Percentiles rank a stretch among this genome's conserved stretches.
Conservation (phyloP, 2,329 filamentous ascomycete species). For the Phialemoniopsis sp. region DNA sequence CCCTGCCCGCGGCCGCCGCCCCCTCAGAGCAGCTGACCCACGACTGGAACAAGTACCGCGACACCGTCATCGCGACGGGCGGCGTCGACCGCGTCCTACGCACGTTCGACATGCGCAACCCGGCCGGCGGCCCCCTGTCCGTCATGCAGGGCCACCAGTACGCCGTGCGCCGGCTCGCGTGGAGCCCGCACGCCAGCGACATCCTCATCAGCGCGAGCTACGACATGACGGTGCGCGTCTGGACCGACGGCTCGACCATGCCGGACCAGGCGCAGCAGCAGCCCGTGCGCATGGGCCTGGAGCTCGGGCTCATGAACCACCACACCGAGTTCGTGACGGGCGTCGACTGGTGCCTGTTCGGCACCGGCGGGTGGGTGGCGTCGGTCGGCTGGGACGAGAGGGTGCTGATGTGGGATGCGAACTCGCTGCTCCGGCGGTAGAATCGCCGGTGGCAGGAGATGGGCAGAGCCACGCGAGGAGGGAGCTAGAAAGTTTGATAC, state of each 20-base stretch:
- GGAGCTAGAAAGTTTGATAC: no score
- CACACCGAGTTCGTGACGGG: constrained; percentile 97
- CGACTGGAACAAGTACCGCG: constrained; percentile 98
- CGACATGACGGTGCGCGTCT: constrained; percentile 95
- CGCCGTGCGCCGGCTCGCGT: constrained; percentile 78
- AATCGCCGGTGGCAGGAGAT: no score
- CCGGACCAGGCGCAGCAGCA: constrained; percentile 24
- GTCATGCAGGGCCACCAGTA: constrained; percentile 85
- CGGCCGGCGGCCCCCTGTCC: constrained; percentile 65
- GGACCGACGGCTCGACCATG: constrained; percentile 67
- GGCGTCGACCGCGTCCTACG: constrained; percentile 86
- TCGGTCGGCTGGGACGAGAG: constrained; percentile 93
- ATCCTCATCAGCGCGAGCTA: constrained; percentile 87
- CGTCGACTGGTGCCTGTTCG: constrained; percentile 97
- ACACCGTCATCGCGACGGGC: constrained; percentile 77
- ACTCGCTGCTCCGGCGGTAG: constrained; percentile 31
- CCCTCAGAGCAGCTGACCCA: constrained; percentile 86
- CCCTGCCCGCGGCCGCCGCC: constrained; percentile 31
- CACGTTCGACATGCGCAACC: constrained; percentile 84
- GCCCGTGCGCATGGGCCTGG: constrained; percentile 51
- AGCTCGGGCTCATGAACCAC: constrained; percentile 82
- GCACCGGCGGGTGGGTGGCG: constrained; percentile 91
- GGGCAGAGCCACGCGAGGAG: not conserved
- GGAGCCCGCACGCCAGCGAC: constrained; percentile 92
- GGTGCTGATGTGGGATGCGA: constrained; percentile 88